phyloP scores from a whole-genome alignment of 306 rosid genomes.

The Sicyos edulis region DNA sequence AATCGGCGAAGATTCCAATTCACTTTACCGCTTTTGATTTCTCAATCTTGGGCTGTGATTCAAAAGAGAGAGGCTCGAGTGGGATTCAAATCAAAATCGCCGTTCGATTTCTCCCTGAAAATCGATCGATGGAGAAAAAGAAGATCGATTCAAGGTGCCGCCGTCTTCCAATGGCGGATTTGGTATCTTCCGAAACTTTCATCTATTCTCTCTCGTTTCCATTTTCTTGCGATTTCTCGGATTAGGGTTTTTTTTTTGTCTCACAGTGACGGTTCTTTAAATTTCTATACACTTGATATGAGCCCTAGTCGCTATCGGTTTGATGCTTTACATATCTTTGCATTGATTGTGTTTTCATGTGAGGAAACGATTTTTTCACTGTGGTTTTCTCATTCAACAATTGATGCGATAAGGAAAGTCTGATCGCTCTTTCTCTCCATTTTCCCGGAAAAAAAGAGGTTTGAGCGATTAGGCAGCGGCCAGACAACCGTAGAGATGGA shows the following conservation, averaged over 20 bases:
- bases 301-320: conserved; percentile 30
- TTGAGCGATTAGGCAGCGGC: conserved; percentile 54
- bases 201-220: neutral
- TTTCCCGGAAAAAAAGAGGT: neutral
- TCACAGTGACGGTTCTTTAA: conserved; percentile 35
- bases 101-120: conserved; percentile 16
- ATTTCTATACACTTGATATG: conserved; percentile 67
- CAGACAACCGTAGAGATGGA: conserved; percentile 95
- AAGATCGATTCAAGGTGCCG: conserved; percentile 39
- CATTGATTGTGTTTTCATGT: conserved; percentile 28
- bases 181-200: conserved; percentile 38
- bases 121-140: neutral
- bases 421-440: conserved; percentile 23
- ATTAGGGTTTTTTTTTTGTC: conserved; percentile 23
- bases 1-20: neutral
- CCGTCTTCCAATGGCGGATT: conserved; percentile 32
- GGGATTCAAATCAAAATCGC: conserved; percentile 23
- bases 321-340: neutral
- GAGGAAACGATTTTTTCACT: conserved; percentile 21
- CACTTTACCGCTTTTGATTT: neutral
- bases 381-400: conserved; percentile 33
- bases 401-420: conserved; percentile 52
- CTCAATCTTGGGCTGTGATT: conserved; percentile 45
- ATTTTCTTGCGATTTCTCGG: neutral
- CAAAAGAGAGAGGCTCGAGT: conserved; percentile 83